Base-by-base conservation (phyloP, 441 rosid species). In the Daphne laureola region DNA sequence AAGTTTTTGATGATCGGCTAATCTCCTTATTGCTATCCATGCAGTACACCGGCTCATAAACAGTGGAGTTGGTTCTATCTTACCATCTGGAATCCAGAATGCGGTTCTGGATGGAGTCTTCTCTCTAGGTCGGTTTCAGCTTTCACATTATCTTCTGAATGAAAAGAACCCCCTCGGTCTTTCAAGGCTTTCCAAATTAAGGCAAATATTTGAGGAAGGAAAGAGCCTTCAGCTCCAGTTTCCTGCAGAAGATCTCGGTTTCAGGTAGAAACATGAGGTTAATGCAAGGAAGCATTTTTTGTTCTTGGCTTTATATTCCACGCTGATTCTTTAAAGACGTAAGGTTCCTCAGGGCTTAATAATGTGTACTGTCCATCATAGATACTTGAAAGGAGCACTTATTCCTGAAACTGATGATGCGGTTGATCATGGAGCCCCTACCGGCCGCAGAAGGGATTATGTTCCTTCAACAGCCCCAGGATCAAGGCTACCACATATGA, bases 171-270 rank as follows among this genome's bases (percentile, higher is more conserved):
- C 82, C 11, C 72, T 93, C 62, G 96, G 96, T 26, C 68, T 76
- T 49, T 79, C 78, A 56, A 87, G 97, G 78, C 90, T 93, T 58
- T 67, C 68, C 38, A 82, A 80, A 78, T 64, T 90, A 44, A 87
- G 76, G 73, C 70, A 49, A 49, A 76, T 87, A 68, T 83, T 93
- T 59, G 81, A 84, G 59, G 96, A 79, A 69, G 99, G 99, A 64
- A 90, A 80, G 67, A 90, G 95, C 70, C 99, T 90, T 62, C 97
- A 85, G 65, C 84, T 90, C 53, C 97, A 93, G 68, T 90, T 93
- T 73, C 99, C 96, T 67, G 95, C 99, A 15, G 99, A 93, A 79
- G 99, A 93, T 82, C 95, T 93, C 63, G 97, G 97, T 62, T 90
- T 93, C 79, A 85, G 97, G 98, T 88, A 76, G 60, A 35, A 14